Conservation (phyloP, 108 stramenopile genomes). For the Heterococcus sp. region DNA sequence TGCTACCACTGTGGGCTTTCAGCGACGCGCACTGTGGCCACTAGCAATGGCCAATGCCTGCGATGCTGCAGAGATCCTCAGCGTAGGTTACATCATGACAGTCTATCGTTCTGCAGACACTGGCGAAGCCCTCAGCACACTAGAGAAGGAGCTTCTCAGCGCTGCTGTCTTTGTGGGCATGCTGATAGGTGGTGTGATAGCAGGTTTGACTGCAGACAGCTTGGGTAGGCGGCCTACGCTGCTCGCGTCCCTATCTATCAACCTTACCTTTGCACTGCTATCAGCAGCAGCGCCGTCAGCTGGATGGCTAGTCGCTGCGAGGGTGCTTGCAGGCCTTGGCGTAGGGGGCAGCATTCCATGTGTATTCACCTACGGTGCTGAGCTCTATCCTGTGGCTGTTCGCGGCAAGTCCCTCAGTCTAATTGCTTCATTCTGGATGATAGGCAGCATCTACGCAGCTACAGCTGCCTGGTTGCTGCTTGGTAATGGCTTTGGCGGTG, state of each 20-base stretch:
- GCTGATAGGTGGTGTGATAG: slow-evolving; percentile 56
- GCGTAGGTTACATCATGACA: slow-evolving; percentile 58
- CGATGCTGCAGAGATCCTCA: slow-evolving; percentile 61
- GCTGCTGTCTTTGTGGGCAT: slow-evolving; percentile 60
- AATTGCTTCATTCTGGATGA: slow-evolving; percentile 61
- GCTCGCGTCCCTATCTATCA: slow-evolving; percentile 43
- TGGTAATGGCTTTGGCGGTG: slow-evolving; percentile 32
- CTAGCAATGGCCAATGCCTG: slow-evolving; percentile 60
- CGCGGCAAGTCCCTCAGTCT: slow-evolving; percentile 46
- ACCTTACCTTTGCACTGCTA: slow-evolving; percentile 30
- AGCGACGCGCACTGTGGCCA: background rate
- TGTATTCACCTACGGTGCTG: slow-evolving; percentile 57
- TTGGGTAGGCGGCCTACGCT: slow-evolving; percentile 47
- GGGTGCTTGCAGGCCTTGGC: slow-evolving; percentile 54
- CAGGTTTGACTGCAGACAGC: slow-evolving; percentile 34
- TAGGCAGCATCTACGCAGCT: slow-evolving; percentile 55
- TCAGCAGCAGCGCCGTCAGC: slow-evolving; percentile 47
- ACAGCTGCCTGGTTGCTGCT: slow-evolving; percentile 56
- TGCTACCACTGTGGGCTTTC: too few species aligned
- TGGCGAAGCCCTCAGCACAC: slow-evolving; percentile 31
- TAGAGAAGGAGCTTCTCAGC: slow-evolving; percentile 50
- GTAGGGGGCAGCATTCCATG: slow-evolving; percentile 59
- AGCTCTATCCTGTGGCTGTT: slow-evolving; percentile 42
- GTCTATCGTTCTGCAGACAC: slow-evolving; percentile 31
- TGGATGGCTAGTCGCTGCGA: slow-evolving; percentile 38